These are phyloP conservation scores for Favolaschia claudopus DNA, from an alignment of 768 basidiomycete genomes.

Conservation along the genomic window DNA sequence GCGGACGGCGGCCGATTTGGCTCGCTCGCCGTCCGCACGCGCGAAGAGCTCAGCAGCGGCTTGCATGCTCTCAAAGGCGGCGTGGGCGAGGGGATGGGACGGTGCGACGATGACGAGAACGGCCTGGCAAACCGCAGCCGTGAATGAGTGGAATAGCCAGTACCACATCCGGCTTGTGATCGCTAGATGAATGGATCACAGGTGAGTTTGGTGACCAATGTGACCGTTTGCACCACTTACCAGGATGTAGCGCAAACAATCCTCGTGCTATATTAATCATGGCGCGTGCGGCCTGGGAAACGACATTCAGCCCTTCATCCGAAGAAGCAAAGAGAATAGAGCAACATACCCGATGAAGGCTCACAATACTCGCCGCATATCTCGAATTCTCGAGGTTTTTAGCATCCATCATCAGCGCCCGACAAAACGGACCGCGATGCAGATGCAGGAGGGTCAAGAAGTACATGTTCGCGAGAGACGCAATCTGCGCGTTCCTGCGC, in stretches of 20 bases:
- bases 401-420: slow-evolving; percentile 29
- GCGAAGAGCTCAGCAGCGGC: slow-evolving; percentile 30
- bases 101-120: slow-evolving; percentile 33
- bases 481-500: slow-evolving; percentile 24
- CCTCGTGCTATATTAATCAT: slow-evolving; percentile 32
- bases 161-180: slow-evolving; percentile 33
- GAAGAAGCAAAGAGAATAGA: background rate
- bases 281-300: slow-evolving; percentile 27
- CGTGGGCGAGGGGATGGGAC: slow-evolving; percentile 28
- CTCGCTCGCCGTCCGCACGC: slow-evolving; percentile 26
- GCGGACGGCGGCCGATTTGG: slow-evolving; percentile 25
- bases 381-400: slow-evolving; percentile 21
- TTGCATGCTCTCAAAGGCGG: slow-evolving; percentile 29
- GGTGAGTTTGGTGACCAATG: too few species aligned
- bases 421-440: slow-evolving; percentile 33
- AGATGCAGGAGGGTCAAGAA: slow-evolving; percentile 29
- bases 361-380: slow-evolving; percentile 27
- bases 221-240: slow-evolving; percentile 4
- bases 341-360: slow-evolving; percentile 20
- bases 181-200: slow-evolving; percentile 1
- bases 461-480: slow-evolving; percentile 30
- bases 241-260: slow-evolving; percentile 30
- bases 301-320: background rate
- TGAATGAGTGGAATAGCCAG: slow-evolving; percentile 32
- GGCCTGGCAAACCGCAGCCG: slow-evolving; percentile 31